Base-by-base conservation (phyloP, 768 basidiomycete genomes). In the Mycena belliarum region DNA sequence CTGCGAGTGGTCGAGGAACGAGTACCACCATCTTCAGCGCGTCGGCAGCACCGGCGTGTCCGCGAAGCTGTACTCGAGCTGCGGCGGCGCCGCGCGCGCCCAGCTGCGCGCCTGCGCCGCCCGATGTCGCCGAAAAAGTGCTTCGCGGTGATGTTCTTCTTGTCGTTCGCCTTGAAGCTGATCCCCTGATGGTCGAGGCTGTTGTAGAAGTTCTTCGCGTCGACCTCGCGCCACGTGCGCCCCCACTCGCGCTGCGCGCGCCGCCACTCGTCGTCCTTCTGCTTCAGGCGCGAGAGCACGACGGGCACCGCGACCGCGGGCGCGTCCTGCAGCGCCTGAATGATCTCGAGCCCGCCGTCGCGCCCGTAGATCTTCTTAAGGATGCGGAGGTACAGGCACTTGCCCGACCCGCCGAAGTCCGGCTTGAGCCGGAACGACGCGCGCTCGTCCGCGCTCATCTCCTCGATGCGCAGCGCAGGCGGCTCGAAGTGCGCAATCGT, bases 131-230 rank as follows among this genome's bases (percentile, higher is more conserved):
- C 78, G 28, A 93, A 86, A 66, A 96, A 91, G 61, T 86, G 75
- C 69, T 93, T 95, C 41, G 90, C 80, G 8, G 89, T 93, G 68
- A 95, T 89, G 57, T 81, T 83, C 74, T 93, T 93, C 83, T 98
- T 98, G 79, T 99, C 97, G 71, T 93, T 95, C 55, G 81, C 81
- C 77, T 98, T 98, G 85, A 96, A 97, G 57, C 82, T 85, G 71
- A 92, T 91, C 18, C 94, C 95, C 71, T 97, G 95, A 68, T 97
- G 93, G 70, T 99, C 97, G 48, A 98, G 85, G 28, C 90, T 89
- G 75, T 96, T 98, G 85, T 97, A 96, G 70, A 95, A 98, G 76
- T 98, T 98, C 76, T 94, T 95, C 54, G 89, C 88, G 66, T 99
- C 94, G 47, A 95, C 90, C 70, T 98, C 96, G 49, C 94, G 82